phyloP scores from a whole-genome alignment of 2,329 filamentous ascomycete species.

The Aspergillus latus region DNA sequence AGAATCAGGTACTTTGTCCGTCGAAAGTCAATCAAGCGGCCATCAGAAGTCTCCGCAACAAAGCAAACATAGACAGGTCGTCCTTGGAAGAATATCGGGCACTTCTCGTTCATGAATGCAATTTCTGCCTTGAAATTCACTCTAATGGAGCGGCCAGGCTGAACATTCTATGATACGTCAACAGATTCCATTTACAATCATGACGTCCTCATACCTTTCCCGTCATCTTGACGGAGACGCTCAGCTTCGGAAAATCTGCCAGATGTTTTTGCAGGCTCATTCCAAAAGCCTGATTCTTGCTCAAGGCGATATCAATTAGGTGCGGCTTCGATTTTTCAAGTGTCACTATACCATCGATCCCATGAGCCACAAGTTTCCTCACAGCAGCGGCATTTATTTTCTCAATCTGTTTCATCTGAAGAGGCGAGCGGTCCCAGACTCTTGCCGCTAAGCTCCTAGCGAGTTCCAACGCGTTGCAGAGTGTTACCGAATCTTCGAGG shows the following conservation, averaged over 20 bases:
- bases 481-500: conserved; percentile 64
- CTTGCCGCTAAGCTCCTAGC: conserved; percentile 72
- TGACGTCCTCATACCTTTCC: conserved; percentile 43
- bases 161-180: conserved; percentile 31
- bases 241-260: conserved; percentile 68
- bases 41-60: conserved; percentile 69
- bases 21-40: conserved; percentile 67
- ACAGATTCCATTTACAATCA: background rate
- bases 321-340: conserved; percentile 66
- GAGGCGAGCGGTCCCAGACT: conserved; percentile 77
- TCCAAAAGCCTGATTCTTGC: conserved; percentile 81
- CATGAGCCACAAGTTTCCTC: conserved; percentile 69
- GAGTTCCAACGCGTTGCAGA: conserved; percentile 71
- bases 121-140: conserved; percentile 66
- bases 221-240: conserved; percentile 54
- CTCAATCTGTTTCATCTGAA: conserved; percentile 80
- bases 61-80: conserved; percentile 70
- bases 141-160: conserved; percentile 47
- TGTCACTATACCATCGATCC: conserved; percentile 69
- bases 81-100: conserved; percentile 62
- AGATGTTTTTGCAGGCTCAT: conserved; percentile 65
- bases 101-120: conserved; percentile 67
- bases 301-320: conserved; percentile 73
- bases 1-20: conserved; percentile 52
- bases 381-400: conserved; percentile 74